Percentiles rank a stretch among this genome's conserved stretches.
phyloP scores from a whole-genome alignment of 1,284 basidiomycete genomes.

The Ustilago bromivora region DNA sequence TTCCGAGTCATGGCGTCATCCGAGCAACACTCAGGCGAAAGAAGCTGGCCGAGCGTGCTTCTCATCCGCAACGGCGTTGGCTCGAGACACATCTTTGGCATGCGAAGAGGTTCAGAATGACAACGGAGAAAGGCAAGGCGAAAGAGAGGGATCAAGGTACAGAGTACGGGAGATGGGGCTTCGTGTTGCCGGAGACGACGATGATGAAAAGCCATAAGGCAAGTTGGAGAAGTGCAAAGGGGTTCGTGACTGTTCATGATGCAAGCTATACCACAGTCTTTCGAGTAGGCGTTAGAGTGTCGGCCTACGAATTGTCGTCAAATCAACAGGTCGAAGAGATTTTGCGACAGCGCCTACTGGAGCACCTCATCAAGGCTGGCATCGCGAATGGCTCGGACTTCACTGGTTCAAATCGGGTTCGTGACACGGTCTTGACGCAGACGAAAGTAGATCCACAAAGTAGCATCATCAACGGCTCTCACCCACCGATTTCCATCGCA shows the following conservation, averaged over 20 bases:
- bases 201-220: conserved; percentile 64
- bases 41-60: conserved; percentile 49
- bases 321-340: not conserved
- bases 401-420: not conserved
- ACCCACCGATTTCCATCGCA: too few species aligned
- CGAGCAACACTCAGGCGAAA: conserved; percentile 47
- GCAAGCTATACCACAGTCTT: conserved; percentile 59
- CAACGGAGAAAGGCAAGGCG: conserved; percentile 54
- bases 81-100: conserved; percentile 70
- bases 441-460: not conserved
- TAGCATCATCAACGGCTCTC: not conserved
- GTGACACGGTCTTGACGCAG: conserved; percentile 19
- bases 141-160: conserved; percentile 49
- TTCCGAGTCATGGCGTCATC: conserved; percentile 47
- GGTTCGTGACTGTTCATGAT: conserved; percentile 57
- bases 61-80: conserved; percentile 53
- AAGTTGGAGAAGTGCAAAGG: conserved; percentile 51
- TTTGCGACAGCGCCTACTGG: not conserved
- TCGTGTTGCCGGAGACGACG: conserved; percentile 61
- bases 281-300: conserved; percentile 25
- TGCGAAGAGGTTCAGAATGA: conserved; percentile 68
- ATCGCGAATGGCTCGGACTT: conserved; percentile 1
- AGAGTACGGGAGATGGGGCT: conserved; percentile 54
- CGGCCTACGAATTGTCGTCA: not conserved
- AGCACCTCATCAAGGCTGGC: conserved; percentile 10